These are phyloP conservation scores for Parmelia sp. DNA, from an alignment of 495 filamentous ascomycete species.

Conservation along the genomic window DNA sequence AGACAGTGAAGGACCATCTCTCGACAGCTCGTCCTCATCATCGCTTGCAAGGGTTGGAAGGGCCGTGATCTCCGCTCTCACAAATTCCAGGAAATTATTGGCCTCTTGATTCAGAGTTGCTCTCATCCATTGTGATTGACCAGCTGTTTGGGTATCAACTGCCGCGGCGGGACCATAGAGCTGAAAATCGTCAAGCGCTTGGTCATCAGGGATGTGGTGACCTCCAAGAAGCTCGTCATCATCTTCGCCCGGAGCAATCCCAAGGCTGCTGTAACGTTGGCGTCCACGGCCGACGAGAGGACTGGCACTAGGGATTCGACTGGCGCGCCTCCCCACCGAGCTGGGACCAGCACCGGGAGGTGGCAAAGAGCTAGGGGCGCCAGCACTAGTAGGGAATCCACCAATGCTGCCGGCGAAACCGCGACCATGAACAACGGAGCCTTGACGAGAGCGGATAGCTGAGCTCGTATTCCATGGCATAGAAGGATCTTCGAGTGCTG, in stretches of 20 bases:
- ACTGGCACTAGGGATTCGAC: slow-evolving; percentile 52
- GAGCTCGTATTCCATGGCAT: slow-evolving; percentile 71
- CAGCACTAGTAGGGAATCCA: slow-evolving; percentile 27
- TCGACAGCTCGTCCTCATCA: slow-evolving; percentile 32
- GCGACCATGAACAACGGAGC: slow-evolving; percentile 29
- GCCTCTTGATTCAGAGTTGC: slow-evolving; percentile 52
- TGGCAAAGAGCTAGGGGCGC: slow-evolving; percentile 21
- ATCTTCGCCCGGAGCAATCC: slow-evolving; percentile 31
- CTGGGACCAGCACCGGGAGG: slow-evolving; percentile 8
- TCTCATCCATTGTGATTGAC: slow-evolving; percentile 37
- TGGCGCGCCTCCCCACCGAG: slow-evolving; percentile 33
- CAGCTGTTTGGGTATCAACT: slow-evolving; percentile 44
- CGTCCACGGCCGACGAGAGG: slow-evolving; percentile 54
- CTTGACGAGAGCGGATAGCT: slow-evolving; percentile 48
- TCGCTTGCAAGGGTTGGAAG: slow-evolving; percentile 32
- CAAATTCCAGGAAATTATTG: slow-evolving; percentile 54
- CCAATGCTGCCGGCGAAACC: slow-evolving; percentile 32
- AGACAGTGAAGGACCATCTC: slow-evolving; percentile 33
- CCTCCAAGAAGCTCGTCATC: slow-evolving; percentile 42
- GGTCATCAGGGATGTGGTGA: slow-evolving; percentile 37
- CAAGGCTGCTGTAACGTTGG: slow-evolving; percentile 34
- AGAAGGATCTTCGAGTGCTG: slow-evolving; percentile 51
- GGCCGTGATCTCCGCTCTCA: slow-evolving; percentile 36
- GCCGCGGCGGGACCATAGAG: slow-evolving; percentile 39
- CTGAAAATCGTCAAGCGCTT: slow-evolving; percentile 38